Base-by-base conservation (phyloP, 2,329 filamentous ascomycete species). In the Trichoderma atrobrunneum region DNA sequence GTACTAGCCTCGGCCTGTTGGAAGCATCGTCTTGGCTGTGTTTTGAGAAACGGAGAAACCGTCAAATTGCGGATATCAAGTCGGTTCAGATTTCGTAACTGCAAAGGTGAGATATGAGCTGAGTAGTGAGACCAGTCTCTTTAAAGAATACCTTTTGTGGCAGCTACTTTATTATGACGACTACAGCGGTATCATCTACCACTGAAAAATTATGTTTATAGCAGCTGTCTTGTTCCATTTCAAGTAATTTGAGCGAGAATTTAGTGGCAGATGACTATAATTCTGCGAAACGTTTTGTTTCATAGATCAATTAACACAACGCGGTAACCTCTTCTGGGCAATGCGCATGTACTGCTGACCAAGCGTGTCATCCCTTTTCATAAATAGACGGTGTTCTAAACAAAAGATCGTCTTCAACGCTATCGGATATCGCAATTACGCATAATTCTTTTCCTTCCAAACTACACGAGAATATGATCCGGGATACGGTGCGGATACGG, bases 401-500 rank as follows among this genome's bases (percentile, higher is more conserved):
- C n/a, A 30, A 21, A 28, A 21, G 48, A 54, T 28, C 26, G 26
- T 57, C 54, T 57, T 11, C 16, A 43, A 30, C 24, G 43, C 36
- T 48, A 14, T 48, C 43, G 36, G 16, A 14, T 30, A 21, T 14
- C 28, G n/a, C 10, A 39, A 30, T 48, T 51, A 30, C 18, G 5
- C 26, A n/a, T 7, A 7, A 12, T 39, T 28, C 16, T 21, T 67
- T 24, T 43, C 43, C 7, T 10, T 43, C 18, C 21, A 12, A n/a
- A 57, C 10, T 7, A 18, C 3, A 18, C 7, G 18, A 10, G n/a
- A 21, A 8, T 21, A 14, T 1, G 21, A 28, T 8, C 14, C 7
- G 26, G 65, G 65, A 68, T 60, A 68, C 36, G 34, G 65, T 48
- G 26, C 26, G 65, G 65, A 68, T 43, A 68, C 54, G 65, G 65